Evolutionary conservation across 2,329 filamentous ascomycete species (phyloP), one percentile per base, ranked within the genome.

Genomic region (Penicillium sp.): DNA sequence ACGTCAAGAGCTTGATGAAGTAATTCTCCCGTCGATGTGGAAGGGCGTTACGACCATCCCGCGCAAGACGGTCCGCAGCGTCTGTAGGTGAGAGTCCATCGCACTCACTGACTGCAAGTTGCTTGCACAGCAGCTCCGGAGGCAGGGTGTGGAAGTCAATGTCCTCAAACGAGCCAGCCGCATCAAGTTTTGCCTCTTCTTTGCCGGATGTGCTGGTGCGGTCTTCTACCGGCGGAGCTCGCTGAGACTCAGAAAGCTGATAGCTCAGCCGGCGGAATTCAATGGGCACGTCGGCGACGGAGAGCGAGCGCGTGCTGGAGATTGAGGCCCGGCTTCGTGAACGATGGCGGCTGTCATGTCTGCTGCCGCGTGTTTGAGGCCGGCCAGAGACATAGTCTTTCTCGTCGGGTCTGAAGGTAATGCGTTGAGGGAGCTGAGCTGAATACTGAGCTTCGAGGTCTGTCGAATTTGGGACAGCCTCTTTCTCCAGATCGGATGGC

Each of bases 1-100:
- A 92, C 16, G 81, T 81, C 38, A 87, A 73, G 2, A 86, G 79
- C 61, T 83, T 84, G 38, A 78, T 76, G 24, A 84, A 64, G 51
- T 81, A 79, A 61, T 82, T 83, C 16, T 86, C 87, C 5, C 84
- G 81, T 6, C 87, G 85, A 4, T 83, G 81, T 18, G 86, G 83
- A 16, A 87, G 86, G 14, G 81, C 79, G 64, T 92, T 92, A 60
- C 74, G 81, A 47, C 89, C 89, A 71, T 88, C 82, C 62, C 87
- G 79, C 49, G 78, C 77, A 11, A 83, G 71, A 51, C 83, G 81
- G 24, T 80, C 76, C 48, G 78, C 74, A 30, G 81, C 80, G 61
- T 87, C 81, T 8, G 84, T 78, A 3, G 71, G 64, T 0, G 83
- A 86, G 1, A 91, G 79, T 49, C 88, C 88, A 47, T 80, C 73